phyloP scores from a whole-genome alignment of 176 grass and related monocot species.

The Hsuehochloa calcarea region DNA sequence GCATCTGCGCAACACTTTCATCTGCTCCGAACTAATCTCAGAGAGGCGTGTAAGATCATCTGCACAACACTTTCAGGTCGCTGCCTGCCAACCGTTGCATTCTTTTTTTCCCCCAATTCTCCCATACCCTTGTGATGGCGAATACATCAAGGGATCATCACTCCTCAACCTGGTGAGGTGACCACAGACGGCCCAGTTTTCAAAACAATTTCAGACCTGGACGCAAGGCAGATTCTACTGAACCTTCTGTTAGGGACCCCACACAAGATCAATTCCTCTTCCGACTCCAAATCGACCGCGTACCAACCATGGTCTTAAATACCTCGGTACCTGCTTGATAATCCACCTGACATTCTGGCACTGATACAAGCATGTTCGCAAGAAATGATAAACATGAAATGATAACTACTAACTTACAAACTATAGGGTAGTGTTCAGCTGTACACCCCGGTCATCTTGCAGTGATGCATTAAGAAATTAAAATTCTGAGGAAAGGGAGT shows the following conservation, averaged over 20 bases:
- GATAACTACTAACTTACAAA: no score
- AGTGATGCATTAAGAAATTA: not conserved
- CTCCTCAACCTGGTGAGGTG: not conserved
- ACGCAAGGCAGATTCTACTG: not conserved
- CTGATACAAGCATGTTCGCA: no score
- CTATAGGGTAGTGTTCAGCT: no score
- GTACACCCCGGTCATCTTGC: not conserved
- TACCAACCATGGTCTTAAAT: constrained; percentile 15
- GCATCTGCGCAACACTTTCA: not conserved
- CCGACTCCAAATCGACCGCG: constrained; percentile 33
- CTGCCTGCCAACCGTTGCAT: not conserved
- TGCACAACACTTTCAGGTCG: not conserved
- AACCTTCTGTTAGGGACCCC: not conserved
- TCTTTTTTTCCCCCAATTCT: not conserved
- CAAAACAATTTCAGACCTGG: not conserved
- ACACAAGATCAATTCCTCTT: constrained; percentile 1
- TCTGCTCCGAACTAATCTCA: no score
- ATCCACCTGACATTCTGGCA: not conserved
- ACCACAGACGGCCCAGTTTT: not conserved
- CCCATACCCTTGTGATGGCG: not conserved
- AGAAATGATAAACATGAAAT: no score
- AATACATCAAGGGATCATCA: not conserved
- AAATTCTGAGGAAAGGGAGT: not conserved
- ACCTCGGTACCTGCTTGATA: no score
- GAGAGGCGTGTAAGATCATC: not conserved